A percentile compares a stretch with the other conserved stretches of the same genome.
Conservation (phyloP, 441 rosid species). For the Populus tomentosa region DNA sequence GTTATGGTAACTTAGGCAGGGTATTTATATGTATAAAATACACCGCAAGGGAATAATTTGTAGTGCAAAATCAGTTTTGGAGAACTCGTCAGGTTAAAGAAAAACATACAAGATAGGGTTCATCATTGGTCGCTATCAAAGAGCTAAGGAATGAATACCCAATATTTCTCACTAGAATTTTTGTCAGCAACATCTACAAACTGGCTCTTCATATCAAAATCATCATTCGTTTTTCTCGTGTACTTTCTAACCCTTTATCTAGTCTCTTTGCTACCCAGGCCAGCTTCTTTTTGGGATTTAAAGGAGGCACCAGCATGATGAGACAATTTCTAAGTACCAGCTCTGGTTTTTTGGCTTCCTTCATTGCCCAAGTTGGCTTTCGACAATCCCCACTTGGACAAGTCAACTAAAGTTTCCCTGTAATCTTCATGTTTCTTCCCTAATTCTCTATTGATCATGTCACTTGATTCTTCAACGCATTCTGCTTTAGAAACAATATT, state of each 20-base stretch:
- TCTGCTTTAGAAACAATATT: not conserved
- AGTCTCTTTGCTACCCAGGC: not conserved
- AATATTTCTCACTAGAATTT: not conserved
- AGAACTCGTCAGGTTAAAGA: not conserved
- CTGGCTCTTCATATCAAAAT: not conserved
- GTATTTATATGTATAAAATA: too few relatives aligned
- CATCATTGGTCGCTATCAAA: not conserved
- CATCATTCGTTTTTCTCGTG: not conserved
- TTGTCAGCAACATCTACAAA: not conserved
- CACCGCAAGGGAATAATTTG: not conserved
- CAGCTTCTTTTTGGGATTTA: not conserved
- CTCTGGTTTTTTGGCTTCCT: not conserved
- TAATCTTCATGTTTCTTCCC: not conserved
- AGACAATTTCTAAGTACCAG: not conserved
- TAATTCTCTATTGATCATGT: not conserved
- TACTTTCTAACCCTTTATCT: not conserved
- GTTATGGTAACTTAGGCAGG: too few relatives aligned
- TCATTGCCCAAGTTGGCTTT: not conserved
- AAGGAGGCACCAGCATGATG: not conserved
- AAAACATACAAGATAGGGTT: conserved; percentile 5
- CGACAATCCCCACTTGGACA: not conserved
- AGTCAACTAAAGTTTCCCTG: not conserved
- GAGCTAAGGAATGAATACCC: not conserved
- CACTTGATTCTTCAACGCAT: not conserved
- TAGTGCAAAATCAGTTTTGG: not conserved